These are phyloP conservation scores for Pseudoperonospora humuli DNA, from an alignment of 352 stramenopile genomes.

Conservation along the genomic window DNA sequence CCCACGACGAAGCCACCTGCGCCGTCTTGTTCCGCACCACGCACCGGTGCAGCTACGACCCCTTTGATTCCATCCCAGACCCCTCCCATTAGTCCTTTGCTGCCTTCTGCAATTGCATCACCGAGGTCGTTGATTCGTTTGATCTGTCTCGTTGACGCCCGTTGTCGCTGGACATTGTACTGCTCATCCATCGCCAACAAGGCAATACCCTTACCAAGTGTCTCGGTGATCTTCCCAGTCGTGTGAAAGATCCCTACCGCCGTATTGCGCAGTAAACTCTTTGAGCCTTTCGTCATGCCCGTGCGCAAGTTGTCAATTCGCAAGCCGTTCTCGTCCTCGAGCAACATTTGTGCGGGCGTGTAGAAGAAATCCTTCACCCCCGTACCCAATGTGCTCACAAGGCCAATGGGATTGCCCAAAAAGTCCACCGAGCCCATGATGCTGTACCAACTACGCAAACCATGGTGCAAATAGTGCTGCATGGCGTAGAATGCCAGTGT, in stretches of 20 bases:
- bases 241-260: conserved; percentile 86
- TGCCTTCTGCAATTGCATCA: conserved; percentile 73
- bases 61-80: conserved; percentile 81
- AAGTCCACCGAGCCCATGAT: conserved; percentile 88
- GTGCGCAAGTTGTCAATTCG: conserved; percentile 82
- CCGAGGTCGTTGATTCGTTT: conserved; percentile 74
- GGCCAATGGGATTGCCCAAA: conserved; percentile 84
- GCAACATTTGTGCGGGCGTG: conserved; percentile 88
- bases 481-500: conserved; percentile 80
- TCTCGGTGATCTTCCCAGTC: conserved; percentile 86
- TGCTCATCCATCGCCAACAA: conserved; percentile 82
- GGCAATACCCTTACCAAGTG: conserved; percentile 78
- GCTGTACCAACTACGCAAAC: conserved; percentile 77
- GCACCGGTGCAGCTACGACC: conserved; percentile 65
- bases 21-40: conserved; percentile 66
- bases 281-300: conserved; percentile 84
- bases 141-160: conserved; percentile 62
- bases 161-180: conserved; percentile 79
- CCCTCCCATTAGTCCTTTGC: conserved; percentile 67
- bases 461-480: conserved; percentile 83
- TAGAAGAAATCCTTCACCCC: conserved; percentile 94
- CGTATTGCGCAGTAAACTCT: conserved; percentile 80
- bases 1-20: conserved; percentile 76
- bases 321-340: conserved; percentile 84
- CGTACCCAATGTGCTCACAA: conserved; percentile 83